Evolutionary conservation across 306 rosid species (phyloP).

Genomic region (Medicago lupulina): DNA sequence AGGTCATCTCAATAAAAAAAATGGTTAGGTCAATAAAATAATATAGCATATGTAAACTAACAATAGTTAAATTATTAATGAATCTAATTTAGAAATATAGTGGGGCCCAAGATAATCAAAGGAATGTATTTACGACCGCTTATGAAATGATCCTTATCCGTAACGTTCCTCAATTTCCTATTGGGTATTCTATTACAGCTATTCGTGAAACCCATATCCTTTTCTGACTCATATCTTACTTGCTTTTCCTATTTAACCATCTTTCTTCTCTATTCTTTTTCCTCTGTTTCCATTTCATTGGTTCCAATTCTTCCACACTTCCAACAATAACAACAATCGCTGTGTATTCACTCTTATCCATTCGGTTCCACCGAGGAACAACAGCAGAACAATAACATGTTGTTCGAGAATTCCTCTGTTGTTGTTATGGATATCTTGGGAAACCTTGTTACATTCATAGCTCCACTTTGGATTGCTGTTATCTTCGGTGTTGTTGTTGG

Average conservation of each 20-base stretch:
- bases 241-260: constrained; percentile 19
- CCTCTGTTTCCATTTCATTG: constrained; percentile 3
- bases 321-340: constrained; percentile 50
- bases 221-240: constrained; percentile 38
- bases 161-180: neutral
- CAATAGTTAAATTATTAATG: neutral
- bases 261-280: neutral
- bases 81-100: neutral
- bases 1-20: neutral
- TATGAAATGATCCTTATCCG: constrained; percentile 75
- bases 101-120: constrained; percentile 54
- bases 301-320: neutral
- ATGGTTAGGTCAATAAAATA: neutral
- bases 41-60: neutral
- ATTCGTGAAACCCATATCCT: constrained; percentile 35
- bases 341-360: constrained; percentile 23
- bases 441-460: constrained; percentile 55
- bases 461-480: constrained; percentile 83
- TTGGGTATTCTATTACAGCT: neutral
- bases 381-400: neutral
- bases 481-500: constrained; percentile 82
- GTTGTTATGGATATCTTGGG: constrained; percentile 43
- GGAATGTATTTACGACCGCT: constrained; percentile 50
- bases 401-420: constrained; percentile 34
- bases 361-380: constrained; percentile 3